A percentile compares a stretch with the other conserved stretches of the same genome.
Evolutionary conservation across 2,329 filamentous ascomycete genomes (phyloP).

Genomic region (Neofusicoccum sp.): DNA sequence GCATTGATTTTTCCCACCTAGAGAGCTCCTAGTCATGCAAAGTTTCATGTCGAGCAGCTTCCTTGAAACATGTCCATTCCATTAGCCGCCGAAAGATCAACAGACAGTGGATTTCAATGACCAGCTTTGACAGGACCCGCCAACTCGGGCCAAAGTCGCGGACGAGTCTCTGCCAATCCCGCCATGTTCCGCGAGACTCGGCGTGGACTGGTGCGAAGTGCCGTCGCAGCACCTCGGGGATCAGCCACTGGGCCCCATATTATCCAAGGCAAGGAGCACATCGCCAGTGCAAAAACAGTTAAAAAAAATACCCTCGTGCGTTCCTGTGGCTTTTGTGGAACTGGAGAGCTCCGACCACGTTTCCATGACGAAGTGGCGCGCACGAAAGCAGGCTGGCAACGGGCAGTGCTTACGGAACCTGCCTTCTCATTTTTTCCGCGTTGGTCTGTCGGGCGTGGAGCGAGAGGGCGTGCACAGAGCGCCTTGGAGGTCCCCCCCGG

Average conservation of each 20-base stretch:
- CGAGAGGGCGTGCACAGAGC: not conserved
- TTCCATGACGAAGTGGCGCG: constrained; percentile 19
- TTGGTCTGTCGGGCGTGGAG: not conserved
- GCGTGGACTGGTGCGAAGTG: constrained; percentile 4
- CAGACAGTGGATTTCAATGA: not conserved
- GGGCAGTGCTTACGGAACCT: constrained; percentile 4
- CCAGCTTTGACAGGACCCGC: constrained; percentile 2
- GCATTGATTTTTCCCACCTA: not conserved
- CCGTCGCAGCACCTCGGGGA: constrained; percentile 9
- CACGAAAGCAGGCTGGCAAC: not conserved
- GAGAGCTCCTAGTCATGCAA: not conserved
- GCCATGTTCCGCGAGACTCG: not conserved
- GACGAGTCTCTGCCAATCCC: not conserved
- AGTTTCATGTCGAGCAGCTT: not conserved
- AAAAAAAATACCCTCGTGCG: not conserved
- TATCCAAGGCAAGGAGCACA: constrained; percentile 8
- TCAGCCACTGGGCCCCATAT: not conserved
- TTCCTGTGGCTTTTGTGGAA: constrained; percentile 15
- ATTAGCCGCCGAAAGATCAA: not conserved
- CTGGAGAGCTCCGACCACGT: constrained; percentile 12
- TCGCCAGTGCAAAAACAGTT: constrained; percentile 1
- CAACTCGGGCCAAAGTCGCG: not conserved
- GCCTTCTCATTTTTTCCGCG: not conserved
- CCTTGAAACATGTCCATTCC: not conserved
- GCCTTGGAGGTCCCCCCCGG: not conserved